A percentile compares a stretch with the other conserved stretches of the same genome.
These are phyloP conservation scores for Fennellomyces sp. DNA, from an alignment of 371 early-diverging fungal genomes.

Conservation along the genomic window DNA sequence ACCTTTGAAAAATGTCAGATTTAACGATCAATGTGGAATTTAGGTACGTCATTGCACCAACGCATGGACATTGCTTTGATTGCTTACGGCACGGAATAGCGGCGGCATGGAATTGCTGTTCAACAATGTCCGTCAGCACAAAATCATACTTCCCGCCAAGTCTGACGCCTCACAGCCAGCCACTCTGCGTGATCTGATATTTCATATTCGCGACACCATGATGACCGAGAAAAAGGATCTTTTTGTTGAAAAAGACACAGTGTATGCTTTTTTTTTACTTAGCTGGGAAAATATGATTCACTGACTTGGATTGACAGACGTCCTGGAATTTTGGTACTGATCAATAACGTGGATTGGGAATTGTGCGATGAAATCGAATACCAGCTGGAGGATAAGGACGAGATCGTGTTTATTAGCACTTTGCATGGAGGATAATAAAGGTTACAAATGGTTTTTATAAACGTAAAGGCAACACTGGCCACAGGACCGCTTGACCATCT, in stretches of 20 bases:
- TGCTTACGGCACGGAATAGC: conserved; percentile 33
- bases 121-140: conserved; percentile 67
- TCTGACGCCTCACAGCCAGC: conserved; percentile 39
- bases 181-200: conserved; percentile 76
- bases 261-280: conserved; percentile 59
- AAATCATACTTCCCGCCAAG: conserved; percentile 54
- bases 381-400: conserved; percentile 73
- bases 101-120: conserved; percentile 96
- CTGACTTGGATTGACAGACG: conserved; percentile 57
- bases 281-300: neutral
- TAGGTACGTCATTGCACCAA: conserved; percentile 6
- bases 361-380: conserved; percentile 90
- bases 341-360: conserved; percentile 97
- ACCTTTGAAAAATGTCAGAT: conserved; percentile 9
- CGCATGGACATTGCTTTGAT: neutral
- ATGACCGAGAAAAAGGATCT: conserved; percentile 85
- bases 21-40: conserved; percentile 17
- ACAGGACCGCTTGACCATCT: conserved; percentile 26
- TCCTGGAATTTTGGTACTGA: conserved; percentile 93
- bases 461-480: conserved; percentile 42
- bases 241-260: conserved; percentile 84
- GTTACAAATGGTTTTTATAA: conserved; percentile 17
- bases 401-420: conserved; percentile 94
- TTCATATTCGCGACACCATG: conserved; percentile 68
- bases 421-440: conserved; percentile 66